phyloP scores from a whole-genome alignment of 2,329 filamentous ascomycete species.

The Trichophyton simii region DNA sequence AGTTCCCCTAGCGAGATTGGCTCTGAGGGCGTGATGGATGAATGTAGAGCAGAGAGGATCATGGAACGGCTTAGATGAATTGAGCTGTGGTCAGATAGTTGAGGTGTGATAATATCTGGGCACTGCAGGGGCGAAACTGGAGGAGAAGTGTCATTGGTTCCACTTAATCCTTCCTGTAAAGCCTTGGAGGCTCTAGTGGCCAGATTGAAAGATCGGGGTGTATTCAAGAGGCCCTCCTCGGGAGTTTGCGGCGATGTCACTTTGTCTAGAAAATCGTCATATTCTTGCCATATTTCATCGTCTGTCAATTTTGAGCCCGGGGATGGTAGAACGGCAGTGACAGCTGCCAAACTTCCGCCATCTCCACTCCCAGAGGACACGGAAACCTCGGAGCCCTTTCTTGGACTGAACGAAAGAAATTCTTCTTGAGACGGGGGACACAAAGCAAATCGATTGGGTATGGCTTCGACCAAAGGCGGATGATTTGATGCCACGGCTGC shows the following conservation, averaged over 20 bases:
- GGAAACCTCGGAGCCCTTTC: slow-evolving; percentile 57
- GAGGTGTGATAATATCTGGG: slow-evolving; percentile 11
- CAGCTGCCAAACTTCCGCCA: slow-evolving; percentile 43
- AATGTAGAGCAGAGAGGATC: slow-evolving; percentile 39
- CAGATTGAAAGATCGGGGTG: slow-evolving; percentile 21
- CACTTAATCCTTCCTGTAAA: slow-evolving; percentile 26
- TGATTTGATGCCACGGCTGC: neutral
- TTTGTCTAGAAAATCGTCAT: slow-evolving; percentile 74
- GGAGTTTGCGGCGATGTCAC: slow-evolving; percentile 40
- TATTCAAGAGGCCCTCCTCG: slow-evolving; percentile 18
- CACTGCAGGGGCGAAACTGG: slow-evolving; percentile 14
- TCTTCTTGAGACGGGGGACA: slow-evolving; percentile 32
- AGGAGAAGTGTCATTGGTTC: slow-evolving; percentile 3
- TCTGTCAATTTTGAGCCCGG: slow-evolving; percentile 53
- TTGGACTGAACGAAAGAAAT: slow-evolving; percentile 61
- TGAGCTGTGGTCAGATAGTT: slow-evolving; percentile 21
- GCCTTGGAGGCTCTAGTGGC: slow-evolving; percentile 29
- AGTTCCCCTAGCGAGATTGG: slow-evolving; percentile 44
- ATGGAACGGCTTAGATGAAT: slow-evolving; percentile 38
- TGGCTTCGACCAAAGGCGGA: slow-evolving; percentile 9
- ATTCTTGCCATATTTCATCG: slow-evolving; percentile 91
- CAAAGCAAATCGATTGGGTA: neutral
- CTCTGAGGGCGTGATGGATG: slow-evolving; percentile 38
- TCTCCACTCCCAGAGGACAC: slow-evolving; percentile 47
- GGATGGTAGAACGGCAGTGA: slow-evolving; percentile 54